Evolutionary conservation across 805 yeast species (phyloP), one percentile per base, ranked within the genome.

Genomic region (Torulaspora indica): DNA sequence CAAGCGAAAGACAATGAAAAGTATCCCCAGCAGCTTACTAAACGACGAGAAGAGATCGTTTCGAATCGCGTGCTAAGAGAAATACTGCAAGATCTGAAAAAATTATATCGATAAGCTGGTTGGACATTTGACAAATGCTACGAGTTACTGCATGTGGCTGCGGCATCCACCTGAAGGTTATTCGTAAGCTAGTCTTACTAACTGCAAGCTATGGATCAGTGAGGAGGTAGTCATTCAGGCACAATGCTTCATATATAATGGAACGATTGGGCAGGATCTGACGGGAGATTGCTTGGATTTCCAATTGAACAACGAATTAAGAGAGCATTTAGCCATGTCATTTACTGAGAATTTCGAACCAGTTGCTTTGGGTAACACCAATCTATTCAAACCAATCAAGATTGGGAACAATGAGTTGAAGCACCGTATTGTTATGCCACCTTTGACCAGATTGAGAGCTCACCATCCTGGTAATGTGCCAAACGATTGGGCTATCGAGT

Each of bases 401-500:
- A 61, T 75, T 37, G 76, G 76, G 29, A 49, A 57, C 27, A 51
- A 59, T 28, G 51, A 51, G 13, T 51, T 74, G 36, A 35, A 59
- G 15, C 57, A 72, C 57, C 56, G 75, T 40, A 50, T 68, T 12
- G 74, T 61, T 3, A 64, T 59, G 55, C 66, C 76, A 5, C 76
- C 78, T 13, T 62, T 72, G 39, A 71, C 76, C 20, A 59, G 76
- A 53, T 48, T 54, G 52, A 65, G 77, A 48, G 68, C 69, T 28
- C 42, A 42, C 15, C 55, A 61, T 8, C 62, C 58, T 3, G 71
- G 68, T 17, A 64, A 63, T 49, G 61, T 63, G 15, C 70, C 76
- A 9, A 69, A 73, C 18, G 76, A 74, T 25, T 66, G 74, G 40
- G 66, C 71, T 49, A 55, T 61, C 10, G 66, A 72, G 46, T 78